Percentiles rank a stretch among this genome's conserved stretches.
phyloP scores from a whole-genome alignment of 495 filamentous ascomycete genomes.

The Aspergillus wentii region DNA sequence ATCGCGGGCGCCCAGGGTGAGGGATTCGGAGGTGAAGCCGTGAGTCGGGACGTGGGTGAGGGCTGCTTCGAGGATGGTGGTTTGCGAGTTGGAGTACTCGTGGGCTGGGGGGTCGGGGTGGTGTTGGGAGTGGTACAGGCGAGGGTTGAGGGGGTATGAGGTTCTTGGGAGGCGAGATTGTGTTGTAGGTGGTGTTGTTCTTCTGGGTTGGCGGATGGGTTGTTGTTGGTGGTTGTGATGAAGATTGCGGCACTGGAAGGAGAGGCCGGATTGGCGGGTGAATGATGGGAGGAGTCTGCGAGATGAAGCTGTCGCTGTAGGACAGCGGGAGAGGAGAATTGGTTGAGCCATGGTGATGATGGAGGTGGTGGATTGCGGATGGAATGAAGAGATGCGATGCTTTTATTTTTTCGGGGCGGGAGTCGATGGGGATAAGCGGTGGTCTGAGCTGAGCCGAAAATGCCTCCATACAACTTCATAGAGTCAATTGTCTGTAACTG shows the following conservation, averaged over 20 bases:
- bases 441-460: constrained; percentile 19
- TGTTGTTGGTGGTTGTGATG: constrained; percentile 5
- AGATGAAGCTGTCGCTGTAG: not conserved
- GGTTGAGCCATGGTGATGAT: constrained; percentile 3
- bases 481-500: too few relatives aligned
- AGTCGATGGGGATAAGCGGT: constrained; percentile 12
- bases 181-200: not conserved
- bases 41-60: constrained; percentile 72
- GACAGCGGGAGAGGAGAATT: not conserved
- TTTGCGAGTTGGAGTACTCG: constrained; percentile 66
- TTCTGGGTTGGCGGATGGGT: constrained; percentile 3
- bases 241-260: constrained; percentile 1
- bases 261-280: not conserved
- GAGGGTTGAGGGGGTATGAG: too few relatives aligned
- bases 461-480: too few relatives aligned
- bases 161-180: constrained; percentile 2
- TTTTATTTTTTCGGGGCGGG: too few relatives aligned
- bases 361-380: not conserved
- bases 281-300: not conserved
- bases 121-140: not conserved
- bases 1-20: constrained; percentile 75
- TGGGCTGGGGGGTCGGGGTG: constrained; percentile 53
- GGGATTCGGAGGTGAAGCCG: constrained; percentile 70
- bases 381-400: too few relatives aligned
- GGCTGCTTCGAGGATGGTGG: constrained; percentile 73